Evolutionary conservation across 2,329 filamentous ascomycete species (phyloP), one percentile per base, ranked within the genome.

Genomic region (Trichoderma gracile): DNA sequence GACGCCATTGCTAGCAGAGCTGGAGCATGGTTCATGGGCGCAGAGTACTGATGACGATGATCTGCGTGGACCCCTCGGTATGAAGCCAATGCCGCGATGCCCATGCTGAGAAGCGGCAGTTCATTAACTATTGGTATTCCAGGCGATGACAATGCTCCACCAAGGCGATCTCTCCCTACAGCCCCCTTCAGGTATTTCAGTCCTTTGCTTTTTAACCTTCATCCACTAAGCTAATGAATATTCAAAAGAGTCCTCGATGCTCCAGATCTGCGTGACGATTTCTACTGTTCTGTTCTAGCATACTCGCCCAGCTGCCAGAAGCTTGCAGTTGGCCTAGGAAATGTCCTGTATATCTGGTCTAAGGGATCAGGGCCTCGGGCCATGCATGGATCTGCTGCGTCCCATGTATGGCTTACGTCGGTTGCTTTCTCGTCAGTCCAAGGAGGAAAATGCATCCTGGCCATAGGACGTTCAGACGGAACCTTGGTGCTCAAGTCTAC

Each of bases 271-370:
- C 87, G 92, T 64, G 93, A 98, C 71, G 94, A 99, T 76, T 99
- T 93, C 75, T 99, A 99, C 75, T 97, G 93, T 77, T 95, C 93
- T 0, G 83, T 93, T 2, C 82, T 99, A 61, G 92, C 95, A 10
- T 98, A 97, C 75, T 96, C 90, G 0, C 76, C 84, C 46, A 90
- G 86, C 8, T 85, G 87, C 57, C 85, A 90, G 60, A 91, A 89
- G 15, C 83, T 99, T 17, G 94, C 92, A 19, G 91, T 98, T 19
- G 94, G 92, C 0, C 82, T 98, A 15, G 89, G 89, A 0, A 87
- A 89, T 61, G 82, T 88, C 42, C 84, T 99, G 5, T 97, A 96
- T 74, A 85, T 91, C 5, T 99, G 94, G 95, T 94, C 92, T 0
- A 93, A 98, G 73, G 77, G 80, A 40, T 79, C 81, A 33, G 89